Conservation (phyloP, 2,329 filamentous ascomycete species). For the Leptographium galeiforme region DNA sequence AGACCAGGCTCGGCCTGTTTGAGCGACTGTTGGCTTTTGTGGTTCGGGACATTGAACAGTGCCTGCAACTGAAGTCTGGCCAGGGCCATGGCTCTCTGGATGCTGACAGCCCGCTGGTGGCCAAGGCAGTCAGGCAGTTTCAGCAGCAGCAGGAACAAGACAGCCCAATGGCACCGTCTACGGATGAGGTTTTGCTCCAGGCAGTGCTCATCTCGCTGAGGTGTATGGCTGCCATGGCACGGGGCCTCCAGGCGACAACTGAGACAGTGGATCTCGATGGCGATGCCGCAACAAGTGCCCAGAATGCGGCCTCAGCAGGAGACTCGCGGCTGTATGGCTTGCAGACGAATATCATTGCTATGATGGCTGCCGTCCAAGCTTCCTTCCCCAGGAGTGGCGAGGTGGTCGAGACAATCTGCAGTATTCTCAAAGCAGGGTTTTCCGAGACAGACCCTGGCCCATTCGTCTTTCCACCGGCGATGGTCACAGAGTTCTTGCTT, state of each 20-base stretch:
- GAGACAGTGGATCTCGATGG: constrained; percentile 55
- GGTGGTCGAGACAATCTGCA: constrained; percentile 58
- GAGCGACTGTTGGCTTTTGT: constrained; percentile 47
- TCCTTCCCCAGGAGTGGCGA: constrained; percentile 49
- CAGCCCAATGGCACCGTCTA: constrained; percentile 8
- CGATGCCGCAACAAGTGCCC: constrained; percentile 2
- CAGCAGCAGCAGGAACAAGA: constrained; percentile 4
- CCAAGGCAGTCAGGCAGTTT: constrained; percentile 14
- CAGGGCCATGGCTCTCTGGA: constrained; percentile 10
- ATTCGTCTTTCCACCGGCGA: constrained; percentile 57
- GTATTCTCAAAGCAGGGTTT: constrained; percentile 60
- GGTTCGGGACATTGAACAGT: constrained; percentile 43
- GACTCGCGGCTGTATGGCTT: constrained; percentile 18
- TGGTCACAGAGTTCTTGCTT: constrained; percentile 54
- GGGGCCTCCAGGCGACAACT: constrained; percentile 54
- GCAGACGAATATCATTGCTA: constrained; percentile 32
- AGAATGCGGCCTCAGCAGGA: neutral
- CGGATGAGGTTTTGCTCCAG: constrained; percentile 33
- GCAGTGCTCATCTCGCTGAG: constrained; percentile 44
- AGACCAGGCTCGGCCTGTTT: constrained; percentile 38
- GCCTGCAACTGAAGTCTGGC: constrained; percentile 20
- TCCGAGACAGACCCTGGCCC: constrained; percentile 61
- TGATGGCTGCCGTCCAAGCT: constrained; percentile 32
- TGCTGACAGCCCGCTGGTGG: constrained; percentile 7
- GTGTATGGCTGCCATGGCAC: constrained; percentile 57